Base-by-base conservation (phyloP, 208 protist species). In the Leishmania amazonensis region DNA sequence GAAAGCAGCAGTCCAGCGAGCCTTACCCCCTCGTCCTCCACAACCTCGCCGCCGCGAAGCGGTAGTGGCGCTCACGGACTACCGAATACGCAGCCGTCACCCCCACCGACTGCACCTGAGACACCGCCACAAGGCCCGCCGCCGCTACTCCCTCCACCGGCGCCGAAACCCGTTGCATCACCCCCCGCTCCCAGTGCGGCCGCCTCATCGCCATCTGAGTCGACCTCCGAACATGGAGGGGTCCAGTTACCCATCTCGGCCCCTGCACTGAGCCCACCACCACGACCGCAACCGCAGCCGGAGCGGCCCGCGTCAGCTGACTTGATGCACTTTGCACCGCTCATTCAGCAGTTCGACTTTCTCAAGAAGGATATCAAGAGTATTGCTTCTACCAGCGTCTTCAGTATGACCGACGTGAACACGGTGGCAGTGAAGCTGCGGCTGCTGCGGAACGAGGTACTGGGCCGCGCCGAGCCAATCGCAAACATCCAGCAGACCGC, bases 341-440 rank as follows among this genome's bases (percentile, higher is more conserved):
- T 96, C 35, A 87, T 95, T 68, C 75, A 85, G 53, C 85, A 93
- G 70, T 67, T 72, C 80, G 77, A 91, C 74, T 94, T 93, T 78
- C 40, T 49, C 68, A 90, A 88, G 60, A 83, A 80, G 3, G 90
- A 96, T 49, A 68, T 96, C 51, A 90, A 89, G 68, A 13, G 58
- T 11, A 90, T 96, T 74, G 82, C 85, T 17, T 83, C 72, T 57
- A 88, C 79, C 3, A 79, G 78, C 53, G 49, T 70, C 53, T 89
- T 88, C 60, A 87, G 81, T 3, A 83, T 90, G 64, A 84, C 81
- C 24, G 73, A 88, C 15, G 51, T 88, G 3, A 38, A 79, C 3
- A 64, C 51, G 15, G 53, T 79, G 2, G 38, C 82, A 49, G 81
- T 91, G 60, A 67, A 76, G 51, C 81, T 94, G 40, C 65, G 74